phyloP scores from a whole-genome alignment of 2,329 filamentous ascomycete genomes.

The Ceratocystiopsis minuta region DNA sequence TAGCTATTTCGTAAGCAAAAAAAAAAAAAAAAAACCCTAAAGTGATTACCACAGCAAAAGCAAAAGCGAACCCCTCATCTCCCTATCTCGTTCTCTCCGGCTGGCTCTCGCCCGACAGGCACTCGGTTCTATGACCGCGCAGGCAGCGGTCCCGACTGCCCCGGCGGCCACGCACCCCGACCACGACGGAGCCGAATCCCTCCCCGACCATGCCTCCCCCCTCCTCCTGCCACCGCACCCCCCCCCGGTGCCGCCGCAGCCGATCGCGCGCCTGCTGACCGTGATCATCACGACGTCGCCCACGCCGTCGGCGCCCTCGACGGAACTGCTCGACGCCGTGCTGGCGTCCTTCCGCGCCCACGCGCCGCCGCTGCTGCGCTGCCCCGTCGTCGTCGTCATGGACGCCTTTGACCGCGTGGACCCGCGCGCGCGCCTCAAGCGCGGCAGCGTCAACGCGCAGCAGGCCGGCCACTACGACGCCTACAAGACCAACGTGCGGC shows the following conservation, averaged over 20 bases:
- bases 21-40: no score
- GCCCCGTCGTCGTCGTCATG: slow-evolving; percentile 31
- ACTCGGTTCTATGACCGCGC: no score
- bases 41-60: no score
- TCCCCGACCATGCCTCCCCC: no score
- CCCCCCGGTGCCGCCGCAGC: no score
- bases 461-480: slow-evolving; percentile 22
- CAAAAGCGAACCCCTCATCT: no score
- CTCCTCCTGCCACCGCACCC: background rate
- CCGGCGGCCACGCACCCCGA: no score
- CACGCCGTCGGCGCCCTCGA: slow-evolving; percentile 34
- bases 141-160: no score
- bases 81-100: no score
- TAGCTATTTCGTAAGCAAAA: no score
- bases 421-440: slow-evolving; percentile 28
- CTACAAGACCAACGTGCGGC: slow-evolving; percentile 31
- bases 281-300: slow-evolving; percentile 36
- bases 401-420: slow-evolving; percentile 32
- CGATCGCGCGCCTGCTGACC: slow-evolving; percentile 15
- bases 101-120: no score
- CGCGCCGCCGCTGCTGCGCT: slow-evolving; percentile 23
- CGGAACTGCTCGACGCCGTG: slow-evolving; percentile 30
- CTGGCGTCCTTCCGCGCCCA: slow-evolving; percentile 25
- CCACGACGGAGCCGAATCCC: background rate
- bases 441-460: slow-evolving; percentile 30